Percentiles rank a stretch among this genome's conserved stretches.
These are phyloP conservation scores for Aureobasidium sp. DNA, from an alignment of 2,329 filamentous ascomycete species.

Conservation along the genomic window DNA sequence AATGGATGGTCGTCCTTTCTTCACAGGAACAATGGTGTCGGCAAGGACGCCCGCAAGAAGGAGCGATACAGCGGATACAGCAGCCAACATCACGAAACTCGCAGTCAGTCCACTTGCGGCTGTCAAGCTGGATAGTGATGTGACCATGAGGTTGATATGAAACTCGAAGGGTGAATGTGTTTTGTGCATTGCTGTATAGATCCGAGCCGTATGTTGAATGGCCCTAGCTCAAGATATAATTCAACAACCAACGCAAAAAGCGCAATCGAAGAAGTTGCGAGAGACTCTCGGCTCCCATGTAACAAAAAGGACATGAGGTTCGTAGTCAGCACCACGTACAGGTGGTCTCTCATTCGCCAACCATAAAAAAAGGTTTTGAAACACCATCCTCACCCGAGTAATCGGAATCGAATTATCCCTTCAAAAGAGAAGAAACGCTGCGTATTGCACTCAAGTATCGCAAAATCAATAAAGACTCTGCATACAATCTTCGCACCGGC, in stretches of 20 bases:
- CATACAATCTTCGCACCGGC: constrained; percentile 91
- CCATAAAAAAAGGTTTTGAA: constrained; percentile 47
- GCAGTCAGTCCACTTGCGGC: background rate
- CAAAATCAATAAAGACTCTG: constrained; percentile 33
- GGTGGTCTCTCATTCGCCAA: constrained; percentile 21
- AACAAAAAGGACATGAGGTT: background rate
- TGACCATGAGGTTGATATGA: background rate
- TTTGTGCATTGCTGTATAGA: background rate
- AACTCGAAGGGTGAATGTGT: background rate
- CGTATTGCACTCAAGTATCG: constrained; percentile 95
- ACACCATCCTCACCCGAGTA: constrained; percentile 77
- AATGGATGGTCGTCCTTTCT: too few species aligned
- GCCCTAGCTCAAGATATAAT: background rate
- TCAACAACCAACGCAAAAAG: background rate
- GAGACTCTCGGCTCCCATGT: constrained; percentile 10
- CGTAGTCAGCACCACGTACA: constrained; percentile 13
- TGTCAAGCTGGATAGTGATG: background rate
- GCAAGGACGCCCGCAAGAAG: background rate
- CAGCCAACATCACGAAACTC: background rate
- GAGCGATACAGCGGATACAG: background rate
- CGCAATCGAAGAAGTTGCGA: background rate
- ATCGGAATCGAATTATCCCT: constrained; percentile 86
- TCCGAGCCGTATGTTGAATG: background rate
- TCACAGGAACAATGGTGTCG: background rate
- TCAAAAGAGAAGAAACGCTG: constrained; percentile 56